These are phyloP conservation scores for Rhododendron simsii DNA, from an alignment of 148 eudicot genomes.

Conservation along the genomic window DNA sequence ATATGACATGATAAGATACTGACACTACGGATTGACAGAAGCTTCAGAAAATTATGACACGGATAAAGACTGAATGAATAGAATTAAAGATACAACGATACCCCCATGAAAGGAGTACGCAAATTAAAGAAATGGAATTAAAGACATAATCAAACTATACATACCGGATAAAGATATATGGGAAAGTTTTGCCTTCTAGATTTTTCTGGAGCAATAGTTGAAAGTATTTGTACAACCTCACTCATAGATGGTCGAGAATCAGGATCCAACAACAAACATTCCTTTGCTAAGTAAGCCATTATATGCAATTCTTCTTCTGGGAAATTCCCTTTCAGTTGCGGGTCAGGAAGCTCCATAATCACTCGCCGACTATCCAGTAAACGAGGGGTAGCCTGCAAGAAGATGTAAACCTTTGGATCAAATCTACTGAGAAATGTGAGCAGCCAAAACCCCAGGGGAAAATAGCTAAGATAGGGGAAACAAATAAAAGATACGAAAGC, in stretches of 20 bases:
- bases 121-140: not conserved
- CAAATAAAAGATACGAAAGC: not conserved
- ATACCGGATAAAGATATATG: conserved; percentile 55
- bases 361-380: conserved; percentile 61
- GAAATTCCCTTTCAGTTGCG: conserved; percentile 53
- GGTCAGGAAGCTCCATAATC: conserved; percentile 74
- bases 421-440: not conserved
- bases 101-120: not conserved
- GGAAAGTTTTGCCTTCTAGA: conserved; percentile 54
- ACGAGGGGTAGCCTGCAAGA: conserved; percentile 72
- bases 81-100: not conserved
- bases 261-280: conserved; percentile 87
- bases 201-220: conserved; percentile 65
- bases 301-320: conserved; percentile 82
- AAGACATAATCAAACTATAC: not conserved
- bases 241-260: conserved; percentile 90
- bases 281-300: conserved; percentile 96
- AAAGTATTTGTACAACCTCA: conserved; percentile 90
- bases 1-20: not conserved
- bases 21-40: not conserved
- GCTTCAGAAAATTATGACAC: not conserved
- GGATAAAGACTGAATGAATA: not conserved
- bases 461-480: not conserved
- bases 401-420: not conserved
- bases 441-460: conserved; percentile 1